A percentile compares a stretch with the other conserved stretches of the same genome.
phyloP scores from a whole-genome alignment of 2,329 filamentous ascomycete species.

The Diaporthe sp. region DNA sequence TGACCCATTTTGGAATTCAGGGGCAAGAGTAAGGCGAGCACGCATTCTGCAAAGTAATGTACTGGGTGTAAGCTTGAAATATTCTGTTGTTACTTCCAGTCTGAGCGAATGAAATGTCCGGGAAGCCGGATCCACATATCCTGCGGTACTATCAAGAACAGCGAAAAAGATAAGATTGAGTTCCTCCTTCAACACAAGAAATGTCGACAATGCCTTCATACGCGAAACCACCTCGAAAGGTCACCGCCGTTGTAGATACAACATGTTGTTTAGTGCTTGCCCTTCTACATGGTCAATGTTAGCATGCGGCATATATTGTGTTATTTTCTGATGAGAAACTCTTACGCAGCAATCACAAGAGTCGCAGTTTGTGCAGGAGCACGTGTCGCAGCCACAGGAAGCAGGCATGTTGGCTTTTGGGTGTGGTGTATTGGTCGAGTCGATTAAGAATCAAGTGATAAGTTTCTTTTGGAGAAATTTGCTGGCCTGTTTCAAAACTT shows the following conservation, averaged over 20 bases:
- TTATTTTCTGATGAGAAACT: background rate
- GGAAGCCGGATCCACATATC: too few relatives aligned
- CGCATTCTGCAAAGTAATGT: background rate
- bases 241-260: background rate
- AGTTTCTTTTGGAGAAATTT: background rate
- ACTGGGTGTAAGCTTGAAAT: background rate
- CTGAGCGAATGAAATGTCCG: background rate
- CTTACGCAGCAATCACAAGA: constrained; percentile 36
- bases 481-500: background rate
- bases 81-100: background rate
- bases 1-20: background rate
- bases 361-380: constrained; percentile 34
- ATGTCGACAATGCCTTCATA: background rate
- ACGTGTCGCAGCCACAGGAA: constrained; percentile 30
- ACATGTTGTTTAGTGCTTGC: background rate
- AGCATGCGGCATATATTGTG: background rate
- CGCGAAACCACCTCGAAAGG: background rate
- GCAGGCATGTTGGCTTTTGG: constrained; percentile 28
- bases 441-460: background rate
- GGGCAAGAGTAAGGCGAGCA: background rate
- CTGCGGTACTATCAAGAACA: background rate
- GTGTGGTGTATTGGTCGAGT: background rate
- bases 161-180: background rate
- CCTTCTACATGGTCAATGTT: background rate
- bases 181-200: background rate